Base-by-base conservation (phyloP, 257 asterid genomes). In the Solanum pennellii region DNA sequence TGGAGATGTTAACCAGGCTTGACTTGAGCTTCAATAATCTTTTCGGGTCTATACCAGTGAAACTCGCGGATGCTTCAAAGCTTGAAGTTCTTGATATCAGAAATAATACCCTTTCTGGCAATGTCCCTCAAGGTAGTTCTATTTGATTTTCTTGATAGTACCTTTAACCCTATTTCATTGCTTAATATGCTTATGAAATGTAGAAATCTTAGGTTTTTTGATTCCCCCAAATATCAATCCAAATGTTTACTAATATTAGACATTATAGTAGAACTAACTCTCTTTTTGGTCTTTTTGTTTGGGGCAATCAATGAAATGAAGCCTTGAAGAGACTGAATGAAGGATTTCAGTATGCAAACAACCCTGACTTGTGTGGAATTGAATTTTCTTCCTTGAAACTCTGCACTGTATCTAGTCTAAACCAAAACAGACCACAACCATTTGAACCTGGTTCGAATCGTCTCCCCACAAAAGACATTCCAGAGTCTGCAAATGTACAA, bases 41-140 rank as follows among this genome's bases (percentile, higher is more conserved):
- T 3, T 94, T 96, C 33, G 99, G 99, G 41, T 94, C 98, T 11
- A 92, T 95, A 87, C 99, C 99, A 11, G 65, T 89, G 31, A 95
- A 90, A 88, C 82, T 97, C 73, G 92, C 98, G 18, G 88, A 73
- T 87, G 89, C 94, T 15, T 95, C 96, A 0, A 21, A 86, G 88
- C 95, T 97, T 29, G 92, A 90, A 86, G 90, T 95, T 86, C 89
- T 97, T 11, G 99, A 97, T 88, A 86, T 97, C 88, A 89, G 98
- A 90, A 97, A 97, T 85, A 97, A 97, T 79, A 90, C 95, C 23
- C 93, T 97, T 21, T 95, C 98, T 37, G 99, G 99, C 92, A 94
- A 94, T 90, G 96, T 97, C 76, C 99, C 99, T 87, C 76, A 92
- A 87, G 99, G 99, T 97, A 95, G 66, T 68, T 74, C 6, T 7